Percentiles rank a stretch among this genome's conserved stretches.
These are phyloP conservation scores for Gardenia jasminoides DNA, from an alignment of 257 asterid species.

Conservation along the genomic window DNA sequence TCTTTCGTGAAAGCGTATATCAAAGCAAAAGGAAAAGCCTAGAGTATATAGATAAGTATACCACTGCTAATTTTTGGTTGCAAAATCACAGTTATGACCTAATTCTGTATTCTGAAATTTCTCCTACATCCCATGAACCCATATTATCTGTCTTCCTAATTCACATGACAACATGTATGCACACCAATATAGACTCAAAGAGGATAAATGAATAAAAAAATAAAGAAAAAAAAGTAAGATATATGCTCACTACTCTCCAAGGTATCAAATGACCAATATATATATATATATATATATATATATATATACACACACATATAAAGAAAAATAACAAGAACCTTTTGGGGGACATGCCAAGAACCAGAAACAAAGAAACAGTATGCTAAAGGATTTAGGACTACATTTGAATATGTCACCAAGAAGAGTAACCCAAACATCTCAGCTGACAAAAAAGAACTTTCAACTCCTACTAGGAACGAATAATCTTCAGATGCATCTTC, in stretches of 20 bases:
- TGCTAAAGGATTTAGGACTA: neutral
- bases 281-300: too few relatives aligned
- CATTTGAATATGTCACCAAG: neutral
- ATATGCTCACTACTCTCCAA: neutral
- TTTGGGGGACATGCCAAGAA: neutral
- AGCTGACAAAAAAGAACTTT: too few relatives aligned
- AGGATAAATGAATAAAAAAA: neutral
- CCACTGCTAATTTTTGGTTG: neutral
- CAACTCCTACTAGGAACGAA: too few relatives aligned
- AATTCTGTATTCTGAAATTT: neutral
- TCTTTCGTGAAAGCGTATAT: neutral
- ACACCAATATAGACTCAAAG: neutral
- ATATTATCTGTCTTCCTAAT: neutral
- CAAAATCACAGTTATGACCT: neutral
- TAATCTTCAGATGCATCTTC: too few relatives aligned
- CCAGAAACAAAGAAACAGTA: neutral
- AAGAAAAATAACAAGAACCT: neutral
- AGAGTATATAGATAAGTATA: neutral
- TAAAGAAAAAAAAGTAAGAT: neutral
- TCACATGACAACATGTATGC: neutral
- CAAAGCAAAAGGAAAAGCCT: neutral
- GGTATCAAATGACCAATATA: too few relatives aligned
- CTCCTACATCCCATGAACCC: neutral
- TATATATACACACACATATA: too few relatives aligned
- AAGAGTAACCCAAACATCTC: neutral